phyloP scores from a whole-genome alignment of 1,284 basidiomycete species.

The Porogramme epimiltina region DNA sequence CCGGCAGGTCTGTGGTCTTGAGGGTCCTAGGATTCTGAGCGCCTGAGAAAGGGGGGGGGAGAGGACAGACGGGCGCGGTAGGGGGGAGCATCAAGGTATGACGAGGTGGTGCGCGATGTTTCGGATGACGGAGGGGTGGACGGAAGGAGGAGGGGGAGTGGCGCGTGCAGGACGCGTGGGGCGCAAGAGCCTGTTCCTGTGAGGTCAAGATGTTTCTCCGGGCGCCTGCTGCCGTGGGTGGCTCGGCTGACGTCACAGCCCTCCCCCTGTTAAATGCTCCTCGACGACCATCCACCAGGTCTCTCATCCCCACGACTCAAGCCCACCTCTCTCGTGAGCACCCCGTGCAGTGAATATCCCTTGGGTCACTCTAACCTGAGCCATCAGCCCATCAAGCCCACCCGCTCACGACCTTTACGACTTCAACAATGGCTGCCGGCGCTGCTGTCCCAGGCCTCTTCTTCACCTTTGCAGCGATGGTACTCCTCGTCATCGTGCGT shows the following conservation, averaged over 20 bases:
- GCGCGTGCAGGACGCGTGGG: not conserved
- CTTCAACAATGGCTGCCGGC: conserved; percentile 35
- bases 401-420: conserved; percentile 20
- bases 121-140: not conserved
- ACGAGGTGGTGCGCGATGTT: not conserved
- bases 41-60: too few species aligned
- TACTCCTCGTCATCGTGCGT: conserved; percentile 70
- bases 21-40: too few species aligned
- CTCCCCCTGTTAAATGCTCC: conserved; percentile 4
- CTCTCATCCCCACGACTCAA: conserved; percentile 1
- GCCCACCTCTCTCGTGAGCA: conserved; percentile 3
- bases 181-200: conserved; percentile 11
- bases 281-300: not conserved
- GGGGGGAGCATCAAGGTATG: too few species aligned
- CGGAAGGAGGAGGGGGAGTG: not conserved
- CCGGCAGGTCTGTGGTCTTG: too few species aligned
- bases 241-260: conserved; percentile 13
- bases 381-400: conserved; percentile 1
- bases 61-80: too few species aligned
- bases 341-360: conserved; percentile 9
- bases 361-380: not conserved
- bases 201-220: conserved; percentile 1
- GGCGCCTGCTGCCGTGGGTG: not conserved
- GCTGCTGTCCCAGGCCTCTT: conserved; percentile 51
- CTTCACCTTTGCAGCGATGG: conserved; percentile 60